These are phyloP conservation scores for Aspergillus cavernicola DNA, from an alignment of 495 filamentous ascomycete genomes.

Conservation along the genomic window DNA sequence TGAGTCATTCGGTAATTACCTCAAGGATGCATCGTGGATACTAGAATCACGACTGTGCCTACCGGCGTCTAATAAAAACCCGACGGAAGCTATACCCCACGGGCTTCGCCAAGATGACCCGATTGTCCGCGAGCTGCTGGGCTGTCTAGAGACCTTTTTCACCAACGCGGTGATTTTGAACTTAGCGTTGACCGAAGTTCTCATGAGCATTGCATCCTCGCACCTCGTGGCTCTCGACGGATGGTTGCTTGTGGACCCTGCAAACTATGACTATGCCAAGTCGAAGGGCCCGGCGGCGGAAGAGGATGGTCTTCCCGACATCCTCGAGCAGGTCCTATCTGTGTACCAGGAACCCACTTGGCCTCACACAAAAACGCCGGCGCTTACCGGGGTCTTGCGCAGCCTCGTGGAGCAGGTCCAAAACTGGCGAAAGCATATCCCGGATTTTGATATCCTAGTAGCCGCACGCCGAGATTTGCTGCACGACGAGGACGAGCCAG, in stretches of 20 bases:
- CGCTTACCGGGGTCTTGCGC: conserved; percentile 39
- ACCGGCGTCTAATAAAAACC: conserved; percentile 23
- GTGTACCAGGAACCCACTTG: conserved; percentile 39
- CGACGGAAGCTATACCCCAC: conserved; percentile 30
- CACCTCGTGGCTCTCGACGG: conserved; percentile 77
- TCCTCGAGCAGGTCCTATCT: conserved; percentile 23
- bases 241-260: conserved; percentile 80
- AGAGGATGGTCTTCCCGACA: conserved; percentile 5
- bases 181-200: conserved; percentile 73
- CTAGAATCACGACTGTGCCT: conserved; percentile 69
- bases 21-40: conserved; percentile 71
- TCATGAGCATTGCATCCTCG: conserved; percentile 80
- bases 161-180: conserved; percentile 89
- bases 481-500: conserved; percentile 30
- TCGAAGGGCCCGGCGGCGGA: background rate
- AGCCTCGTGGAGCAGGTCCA: conserved; percentile 61
- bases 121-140: conserved; percentile 65
- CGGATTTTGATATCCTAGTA: conserved; percentile 72
- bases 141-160: conserved; percentile 73
- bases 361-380: conserved; percentile 33
- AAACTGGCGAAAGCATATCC: conserved; percentile 62
- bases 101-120: conserved; percentile 67
- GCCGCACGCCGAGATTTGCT: conserved; percentile 59
- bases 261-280: conserved; percentile 30
- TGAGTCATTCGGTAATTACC: conserved; percentile 74